Evolutionary conservation across 305 asterid genomes (phyloP), one percentile per base, ranked within the genome.

Genomic region (Fraxinus xanthoxyloides): DNA sequence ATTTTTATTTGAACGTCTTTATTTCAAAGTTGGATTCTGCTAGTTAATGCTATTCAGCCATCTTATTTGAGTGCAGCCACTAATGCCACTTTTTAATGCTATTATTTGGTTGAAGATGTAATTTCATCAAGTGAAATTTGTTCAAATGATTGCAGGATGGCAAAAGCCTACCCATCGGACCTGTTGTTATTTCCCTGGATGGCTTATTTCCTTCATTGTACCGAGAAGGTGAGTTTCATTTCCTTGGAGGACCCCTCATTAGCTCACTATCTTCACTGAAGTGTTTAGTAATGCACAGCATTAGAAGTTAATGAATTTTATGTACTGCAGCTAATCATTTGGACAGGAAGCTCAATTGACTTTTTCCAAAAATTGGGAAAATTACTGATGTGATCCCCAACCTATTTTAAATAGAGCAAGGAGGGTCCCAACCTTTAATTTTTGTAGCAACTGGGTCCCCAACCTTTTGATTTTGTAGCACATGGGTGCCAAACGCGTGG

Each of bases 131-230:
- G 59, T 48, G 59, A 48, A 48, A 15, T 48, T 15, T 48, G 59
- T 48, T 15, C 59, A 15, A 48, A 48, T 48, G 21, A 17, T 48
- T 48, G 21, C 59, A 48, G 59, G 59, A 51, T 81, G 99, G 99
- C 79, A 95, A 93, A 82, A 92, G 97, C 85, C 86, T 97, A 82
- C 99, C 99, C 34, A 86, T 48, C 80, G 99, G 99, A 79, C 99
- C 99, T 23, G 99, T 97, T 87, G 98, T 97, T 83, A 97, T 97
- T 80, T 95, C 99, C 51, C 99, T 98, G 8, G 98, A 97, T 84
- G 99, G 99, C 84, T 87, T 97, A 84, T 93, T 95, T 87, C 98
- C 99, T 34, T 97, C 98, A 19, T 82, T 97, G 74, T 93, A 90
- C 85, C 91, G 99, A 87, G 99, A 95, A 93, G 98, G 98, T 95